Evolutionary conservation across 192 early-diverging fungal genomes (phyloP), one percentile per base, ranked within the genome.

Genomic region (Coemansia sp.): DNA sequence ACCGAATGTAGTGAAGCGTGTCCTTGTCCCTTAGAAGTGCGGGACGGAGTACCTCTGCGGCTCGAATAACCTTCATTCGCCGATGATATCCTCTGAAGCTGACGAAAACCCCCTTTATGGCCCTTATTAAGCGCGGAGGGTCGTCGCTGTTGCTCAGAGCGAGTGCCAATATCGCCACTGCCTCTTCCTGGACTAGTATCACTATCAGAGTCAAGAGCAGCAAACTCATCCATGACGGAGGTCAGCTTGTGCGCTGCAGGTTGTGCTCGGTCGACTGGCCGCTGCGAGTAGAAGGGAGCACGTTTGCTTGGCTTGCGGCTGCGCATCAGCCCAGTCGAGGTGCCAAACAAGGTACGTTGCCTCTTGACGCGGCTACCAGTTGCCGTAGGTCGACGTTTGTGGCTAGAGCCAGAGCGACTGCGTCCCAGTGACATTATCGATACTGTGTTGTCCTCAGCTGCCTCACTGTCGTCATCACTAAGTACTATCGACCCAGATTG

Each of bases 171-270:
- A 13, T 47, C 35, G 28, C 32, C 30, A 11, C n/a, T 26, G 8
- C 52, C 9, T 4, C 6, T 37, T 1, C 33, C 40, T 26, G 37
- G 49, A 4, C 52, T 58, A 28, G 9, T 19, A 6, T 74, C 75
- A 59, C 64, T 64, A 52, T 75, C 75, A n/a, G 80, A 83, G n/a
- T 78, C 75, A 13, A 83, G 44, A 32, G 70, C 76, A 14, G 80
- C 76, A 65, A 83, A 83, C 59, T 83, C 80, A 42, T 53, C 47
- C 66, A 83, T 83, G 10, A 83, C 76, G 3, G 69, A 71, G 14
- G 64, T 66, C n/a, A 82, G 44, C 3, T 76, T 38, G 37, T 55
- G 68, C 26, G 66, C 65, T 47, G 55, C 59, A 14, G 64, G 32
- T 7, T 37, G 59, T 23, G n/a, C 35, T 10, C 38, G 19, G 13